Conservation (phyloP, 805 yeast species). For the Nakazawaea siamensis region DNA sequence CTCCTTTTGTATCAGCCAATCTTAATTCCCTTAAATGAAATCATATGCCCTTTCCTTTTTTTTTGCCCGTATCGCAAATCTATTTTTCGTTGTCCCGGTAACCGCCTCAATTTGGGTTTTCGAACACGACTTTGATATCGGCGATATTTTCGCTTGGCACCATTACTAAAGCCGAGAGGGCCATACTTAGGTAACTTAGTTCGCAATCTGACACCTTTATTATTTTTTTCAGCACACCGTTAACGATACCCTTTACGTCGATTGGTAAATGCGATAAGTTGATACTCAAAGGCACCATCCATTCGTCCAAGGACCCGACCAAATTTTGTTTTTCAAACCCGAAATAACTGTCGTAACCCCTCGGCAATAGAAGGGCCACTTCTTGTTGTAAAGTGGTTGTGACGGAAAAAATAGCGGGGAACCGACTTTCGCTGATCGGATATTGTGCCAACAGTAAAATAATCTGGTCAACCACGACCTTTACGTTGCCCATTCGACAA, state of each 20-base stretch:
- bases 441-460: conserved; percentile 24
- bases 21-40: too few species aligned
- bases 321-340: conserved; percentile 33
- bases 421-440: conserved; percentile 8
- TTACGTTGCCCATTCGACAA: conserved; percentile 25
- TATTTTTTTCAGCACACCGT: conserved; percentile 50
- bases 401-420: conserved; percentile 40
- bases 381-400: conserved; percentile 45
- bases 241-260: conserved; percentile 59
- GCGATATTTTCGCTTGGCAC: conserved; percentile 42
- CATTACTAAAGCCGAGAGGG: conserved; percentile 50
- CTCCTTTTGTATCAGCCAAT: too few species aligned
- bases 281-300: conserved; percentile 46
- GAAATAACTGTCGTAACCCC: conserved; percentile 24
- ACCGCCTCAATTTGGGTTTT: too few species aligned
- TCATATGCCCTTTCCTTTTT: too few species aligned
- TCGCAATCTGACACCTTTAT: conserved; percentile 27
- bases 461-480: conserved; percentile 36
- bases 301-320: conserved; percentile 50
- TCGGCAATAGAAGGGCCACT: conserved; percentile 39
- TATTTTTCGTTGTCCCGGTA: too few species aligned
- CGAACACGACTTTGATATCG: conserved; percentile 19
- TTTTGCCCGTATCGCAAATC: too few species aligned
- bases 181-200: conserved; percentile 55
- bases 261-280: conserved; percentile 46